Evolutionary conservation across 768 basidiomycete genomes (phyloP).

Genomic region (Gyrodon lividus): DNA sequence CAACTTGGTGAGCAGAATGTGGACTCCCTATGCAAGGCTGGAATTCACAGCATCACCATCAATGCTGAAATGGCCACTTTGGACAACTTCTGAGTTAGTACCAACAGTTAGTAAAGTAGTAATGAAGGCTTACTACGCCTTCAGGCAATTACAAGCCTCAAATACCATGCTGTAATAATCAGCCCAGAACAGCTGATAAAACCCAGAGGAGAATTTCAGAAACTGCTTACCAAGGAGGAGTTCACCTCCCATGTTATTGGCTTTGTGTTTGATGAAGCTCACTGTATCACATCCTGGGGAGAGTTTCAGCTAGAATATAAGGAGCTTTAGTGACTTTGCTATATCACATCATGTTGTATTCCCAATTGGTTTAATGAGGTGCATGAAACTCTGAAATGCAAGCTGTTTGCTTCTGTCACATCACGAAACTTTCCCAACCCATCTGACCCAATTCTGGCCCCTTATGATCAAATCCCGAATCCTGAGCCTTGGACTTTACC

Average conservation of each 20-base stretch:
- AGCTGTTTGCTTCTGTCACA: too few species aligned
- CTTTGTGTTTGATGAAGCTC: constrained; percentile 20
- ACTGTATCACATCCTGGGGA: constrained; percentile 28
- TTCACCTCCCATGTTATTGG: neutral
- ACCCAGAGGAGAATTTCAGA: constrained; percentile 7
- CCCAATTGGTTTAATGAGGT: constrained; percentile 2
- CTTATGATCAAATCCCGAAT: too few species aligned
- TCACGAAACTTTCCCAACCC: too few species aligned
- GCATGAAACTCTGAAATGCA: too few species aligned
- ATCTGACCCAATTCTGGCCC: too few species aligned
- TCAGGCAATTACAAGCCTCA: too few species aligned
- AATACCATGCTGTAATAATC: constrained; percentile 2
- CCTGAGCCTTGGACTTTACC: too few species aligned
- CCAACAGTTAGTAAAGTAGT: too few species aligned
- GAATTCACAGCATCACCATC: neutral
- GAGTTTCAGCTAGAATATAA: constrained; percentile 36
- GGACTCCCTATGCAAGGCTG: neutral
- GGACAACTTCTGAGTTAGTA: neutral
- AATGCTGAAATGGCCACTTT: neutral
- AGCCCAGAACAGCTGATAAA: too few species aligned
- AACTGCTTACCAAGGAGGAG: neutral
- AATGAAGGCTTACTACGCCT: too few species aligned
- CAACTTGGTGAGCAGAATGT: neutral
- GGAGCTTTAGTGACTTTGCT: constrained; percentile 22
- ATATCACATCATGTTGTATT: constrained; percentile 28